Evolutionary conservation across 306 rosid genomes (phyloP).

Genomic region (Acmispon strigosus): DNA sequence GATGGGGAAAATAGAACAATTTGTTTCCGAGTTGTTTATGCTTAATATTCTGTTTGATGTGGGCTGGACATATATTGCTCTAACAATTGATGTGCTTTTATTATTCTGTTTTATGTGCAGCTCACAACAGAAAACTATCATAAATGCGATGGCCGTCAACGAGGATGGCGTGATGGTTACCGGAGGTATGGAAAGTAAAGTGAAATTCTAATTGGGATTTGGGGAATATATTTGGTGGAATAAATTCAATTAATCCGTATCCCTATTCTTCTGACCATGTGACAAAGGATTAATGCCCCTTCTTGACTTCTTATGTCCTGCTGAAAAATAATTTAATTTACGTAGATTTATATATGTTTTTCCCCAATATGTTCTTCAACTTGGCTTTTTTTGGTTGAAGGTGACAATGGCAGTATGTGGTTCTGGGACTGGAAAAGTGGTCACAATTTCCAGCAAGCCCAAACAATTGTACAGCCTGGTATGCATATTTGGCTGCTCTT

Average conservation of each 20-base stretch:
- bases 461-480: conserved; percentile 98
- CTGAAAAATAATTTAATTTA: background rate
- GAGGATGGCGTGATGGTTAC: conserved; percentile 94
- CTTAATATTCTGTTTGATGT: background rate
- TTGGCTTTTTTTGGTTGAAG: conserved; percentile 28
- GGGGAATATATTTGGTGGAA: background rate
- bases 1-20: background rate
- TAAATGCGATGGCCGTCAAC: conserved; percentile 93
- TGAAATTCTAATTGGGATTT: background rate
- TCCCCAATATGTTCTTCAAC: background rate
- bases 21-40: background rate
- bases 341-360: background rate
- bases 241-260: background rate
- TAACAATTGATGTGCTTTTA: background rate
- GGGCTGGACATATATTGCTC: background rate
- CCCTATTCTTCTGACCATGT: background rate
- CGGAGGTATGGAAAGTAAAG: conserved; percentile 57
- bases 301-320: background rate
- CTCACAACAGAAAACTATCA: conserved; percentile 95
- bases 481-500: conserved; percentile 10
- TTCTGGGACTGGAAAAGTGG: conserved; percentile 99
- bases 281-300: background rate
- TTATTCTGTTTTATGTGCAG: conserved; percentile 34
- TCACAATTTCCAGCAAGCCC: conserved; percentile 90
- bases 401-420: conserved; percentile 98